These are phyloP conservation scores for Durotheca rogersii DNA, from an alignment of 495 filamentous ascomycete genomes.

Conservation along the genomic window DNA sequence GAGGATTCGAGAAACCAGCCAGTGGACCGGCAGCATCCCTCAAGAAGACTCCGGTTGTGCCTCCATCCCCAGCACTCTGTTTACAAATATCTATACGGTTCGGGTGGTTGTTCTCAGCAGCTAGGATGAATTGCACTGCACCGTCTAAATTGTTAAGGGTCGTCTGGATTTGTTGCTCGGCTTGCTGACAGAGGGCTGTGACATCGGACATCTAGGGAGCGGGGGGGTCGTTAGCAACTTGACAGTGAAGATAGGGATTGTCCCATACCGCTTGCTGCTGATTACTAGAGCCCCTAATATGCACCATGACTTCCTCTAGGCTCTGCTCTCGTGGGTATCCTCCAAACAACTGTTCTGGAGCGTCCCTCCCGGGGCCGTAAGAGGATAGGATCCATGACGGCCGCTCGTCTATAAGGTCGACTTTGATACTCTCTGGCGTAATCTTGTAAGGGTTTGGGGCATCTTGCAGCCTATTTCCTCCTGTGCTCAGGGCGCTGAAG, in stretches of 20 bases:
- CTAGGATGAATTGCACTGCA: constrained; percentile 70
- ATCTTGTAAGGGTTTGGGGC: constrained; percentile 48
- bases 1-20: constrained; percentile 26
- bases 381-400: constrained; percentile 83
- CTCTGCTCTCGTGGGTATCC: constrained; percentile 77
- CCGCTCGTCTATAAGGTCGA: constrained; percentile 65
- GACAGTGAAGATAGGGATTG: background rate
- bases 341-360: constrained; percentile 77
- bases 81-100: constrained; percentile 75
- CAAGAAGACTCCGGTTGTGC: constrained; percentile 30
- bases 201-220: constrained; percentile 61
- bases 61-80: constrained; percentile 41
- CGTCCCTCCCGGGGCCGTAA: constrained; percentile 71
- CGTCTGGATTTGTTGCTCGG: constrained; percentile 66
- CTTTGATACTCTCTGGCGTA: constrained; percentile 55
- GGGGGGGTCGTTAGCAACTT: constrained; percentile 5
- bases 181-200: constrained; percentile 55
- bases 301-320: constrained; percentile 75
- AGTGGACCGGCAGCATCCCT: constrained; percentile 17
- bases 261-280: constrained; percentile 61
- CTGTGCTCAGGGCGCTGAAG: constrained; percentile 36
- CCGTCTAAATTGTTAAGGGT: constrained; percentile 66
- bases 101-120: constrained; percentile 70
- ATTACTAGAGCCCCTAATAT: constrained; percentile 65
- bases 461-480: constrained; percentile 16